Evolutionary conservation across 1,284 basidiomycete genomes (phyloP), one percentile per base, ranked within the genome.

Genomic region (Irpex sp.): DNA sequence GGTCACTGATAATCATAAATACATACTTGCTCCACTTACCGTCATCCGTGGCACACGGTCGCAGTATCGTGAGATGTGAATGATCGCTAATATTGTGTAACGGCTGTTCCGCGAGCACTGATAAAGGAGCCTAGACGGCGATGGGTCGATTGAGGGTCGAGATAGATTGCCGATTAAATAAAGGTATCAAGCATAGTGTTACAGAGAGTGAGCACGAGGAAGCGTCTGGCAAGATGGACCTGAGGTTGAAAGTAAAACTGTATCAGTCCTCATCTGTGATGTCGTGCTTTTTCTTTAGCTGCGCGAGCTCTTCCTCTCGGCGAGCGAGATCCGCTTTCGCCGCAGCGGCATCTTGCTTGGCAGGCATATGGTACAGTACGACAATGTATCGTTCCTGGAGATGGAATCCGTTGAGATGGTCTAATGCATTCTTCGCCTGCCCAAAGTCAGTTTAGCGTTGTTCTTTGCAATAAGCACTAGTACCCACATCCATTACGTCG

Each of bases 351-450:
- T 97, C 94, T 72, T 96, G 93, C 76, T 96, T 94, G 94, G 94
- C 91, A 47, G 96, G 96, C 88, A 98, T 97, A 74, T 99, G 97
- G 73, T 97, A 98, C 34, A 99, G 81, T 13, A 99, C 97, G 60
- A 96, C 94, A 63, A 99, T 97, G 78, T 99, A 99, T 38, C 97
- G 89, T 77, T 98, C 97, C 80, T 97, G 95, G 66, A 99, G 78
- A 79, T 99, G 97, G 81, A 99, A 99, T 48, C 97, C 97, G 72
- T 99, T 99, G 73, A 99, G 77, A 76, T 97, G 93, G 73, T 97
- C 96, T 62, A 97, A 87, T 0, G 97, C 97, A 72, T 96, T 96
- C 78, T 98, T 98, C 15, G 94, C 94, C 89, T 96, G 71, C 13
- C 17, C 8, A 51, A 13, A 8, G 38, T 54, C n/a, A 58, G 57